phyloP scores from a whole-genome alignment of 2,329 filamentous ascomycete genomes.

The Cordyceps fumosorosea region DNA sequence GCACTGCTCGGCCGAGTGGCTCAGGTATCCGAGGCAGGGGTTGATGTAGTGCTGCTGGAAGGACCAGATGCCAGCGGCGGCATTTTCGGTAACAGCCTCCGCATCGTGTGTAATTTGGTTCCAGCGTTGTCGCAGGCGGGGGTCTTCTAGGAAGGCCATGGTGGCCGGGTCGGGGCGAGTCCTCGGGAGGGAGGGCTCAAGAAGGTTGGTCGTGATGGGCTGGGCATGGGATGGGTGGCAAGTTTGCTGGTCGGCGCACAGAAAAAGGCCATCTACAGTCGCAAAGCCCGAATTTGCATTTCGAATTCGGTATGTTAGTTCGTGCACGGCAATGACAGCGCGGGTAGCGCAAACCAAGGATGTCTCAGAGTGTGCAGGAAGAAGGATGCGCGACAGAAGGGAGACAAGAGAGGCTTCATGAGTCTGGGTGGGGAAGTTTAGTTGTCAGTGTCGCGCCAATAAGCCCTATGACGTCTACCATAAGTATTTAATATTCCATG shows the following conservation, averaged over 20 bases:
- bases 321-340: background rate
- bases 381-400: background rate
- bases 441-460: background rate
- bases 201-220: conserved; percentile 1
- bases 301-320: background rate
- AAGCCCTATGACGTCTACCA: background rate
- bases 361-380: conserved; percentile 9
- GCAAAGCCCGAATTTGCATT: background rate
- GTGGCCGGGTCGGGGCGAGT: conserved; percentile 12
- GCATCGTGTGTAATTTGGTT: conserved; percentile 88
- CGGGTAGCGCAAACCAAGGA: background rate
- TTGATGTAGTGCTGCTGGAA: conserved; percentile 81
- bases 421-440: background rate
- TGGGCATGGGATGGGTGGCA: background rate
- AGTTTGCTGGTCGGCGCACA: background rate
- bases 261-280: background rate
- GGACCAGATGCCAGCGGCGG: conserved; percentile 84
- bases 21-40: conserved; percentile 68
- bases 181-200: conserved; percentile 8
- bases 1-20: conserved; percentile 63
- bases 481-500: background rate
- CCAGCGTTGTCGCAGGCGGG: conserved; percentile 85
- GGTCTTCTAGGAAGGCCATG: conserved; percentile 67
- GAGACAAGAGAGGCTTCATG: conserved; percentile 1
- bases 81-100: conserved; percentile 82